These are phyloP conservation scores for Angomonas ambiguus DNA, from an alignment of 208 protist species.

Conservation along the genomic window DNA sequence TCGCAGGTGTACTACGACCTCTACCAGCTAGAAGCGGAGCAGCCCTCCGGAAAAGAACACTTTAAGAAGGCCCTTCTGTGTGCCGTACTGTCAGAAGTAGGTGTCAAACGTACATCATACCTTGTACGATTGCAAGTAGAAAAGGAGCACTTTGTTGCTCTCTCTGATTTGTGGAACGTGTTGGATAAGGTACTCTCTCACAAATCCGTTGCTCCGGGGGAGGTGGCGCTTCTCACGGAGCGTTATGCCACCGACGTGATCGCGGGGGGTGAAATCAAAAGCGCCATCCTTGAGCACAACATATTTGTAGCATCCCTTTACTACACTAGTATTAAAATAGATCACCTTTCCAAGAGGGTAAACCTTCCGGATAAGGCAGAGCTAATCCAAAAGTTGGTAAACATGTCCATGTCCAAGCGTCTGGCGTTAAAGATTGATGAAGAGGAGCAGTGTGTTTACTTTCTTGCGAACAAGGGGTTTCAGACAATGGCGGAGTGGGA, in stretches of 20 bases:
- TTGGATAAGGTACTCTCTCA: slow-evolving; percentile 65
- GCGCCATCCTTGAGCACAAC: slow-evolving; percentile 91
- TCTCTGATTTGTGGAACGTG: slow-evolving; percentile 60
- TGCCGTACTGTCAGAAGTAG: slow-evolving; percentile 86
- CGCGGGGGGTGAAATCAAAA: slow-evolving; percentile 11
- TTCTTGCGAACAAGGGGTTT: slow-evolving; percentile 21
- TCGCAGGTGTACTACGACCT: slow-evolving; percentile 82
- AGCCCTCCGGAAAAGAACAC: slow-evolving; percentile 18
- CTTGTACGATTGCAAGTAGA: slow-evolving; percentile 82
- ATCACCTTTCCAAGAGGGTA: slow-evolving; percentile 80
- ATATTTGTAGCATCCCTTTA: slow-evolving; percentile 75
- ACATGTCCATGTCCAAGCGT: slow-evolving; percentile 89
- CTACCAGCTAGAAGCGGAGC: slow-evolving; percentile 22
- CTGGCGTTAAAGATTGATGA: slow-evolving; percentile 48
- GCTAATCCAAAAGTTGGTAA: slow-evolving; percentile 76
- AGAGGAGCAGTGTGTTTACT: slow-evolving; percentile 25
- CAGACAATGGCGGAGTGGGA: slow-evolving; percentile 29
- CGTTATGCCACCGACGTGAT: slow-evolving; percentile 7
- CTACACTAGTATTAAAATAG: slow-evolving; percentile 94
- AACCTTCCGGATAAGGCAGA: slow-evolving; percentile 45
- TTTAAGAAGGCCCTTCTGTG: slow-evolving; percentile 76
- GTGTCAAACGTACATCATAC: slow-evolving; percentile 77
- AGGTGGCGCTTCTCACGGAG: slow-evolving; percentile 10
- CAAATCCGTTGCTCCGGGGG: slow-evolving; percentile 32
- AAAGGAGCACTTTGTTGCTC: slow-evolving; percentile 35